Conservation (phyloP, 257 asterid species). For the Solanum corneliomulleri region DNA sequence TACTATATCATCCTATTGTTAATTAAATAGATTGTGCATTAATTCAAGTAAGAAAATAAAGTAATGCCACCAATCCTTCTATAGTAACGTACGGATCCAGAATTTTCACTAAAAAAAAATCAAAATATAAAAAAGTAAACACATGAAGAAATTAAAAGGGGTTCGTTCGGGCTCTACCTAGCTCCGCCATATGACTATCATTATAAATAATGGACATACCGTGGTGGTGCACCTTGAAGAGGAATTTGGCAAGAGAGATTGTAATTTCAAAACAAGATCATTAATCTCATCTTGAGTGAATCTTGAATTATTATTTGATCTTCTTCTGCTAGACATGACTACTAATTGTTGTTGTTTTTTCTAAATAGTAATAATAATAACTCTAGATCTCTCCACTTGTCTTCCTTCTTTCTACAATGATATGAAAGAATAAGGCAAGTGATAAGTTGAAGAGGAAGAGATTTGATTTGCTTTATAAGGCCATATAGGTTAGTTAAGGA, state of each 20-base stretch:
- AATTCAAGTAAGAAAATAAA: neutral
- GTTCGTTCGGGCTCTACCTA: neutral
- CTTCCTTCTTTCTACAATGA: neutral
- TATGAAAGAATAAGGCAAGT: neutral
- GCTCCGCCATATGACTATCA: neutral
- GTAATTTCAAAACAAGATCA: conserved; percentile 43
- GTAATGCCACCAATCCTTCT: neutral
- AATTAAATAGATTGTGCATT: neutral
- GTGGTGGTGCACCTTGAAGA: conserved; percentile 24
- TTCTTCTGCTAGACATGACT: conserved; percentile 42
- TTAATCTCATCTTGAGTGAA: conserved; percentile 41
- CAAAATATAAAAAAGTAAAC: neutral
- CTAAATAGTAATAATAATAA: neutral
- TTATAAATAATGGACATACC: conserved; percentile 15
- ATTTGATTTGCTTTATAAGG: neutral
- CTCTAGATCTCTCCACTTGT: neutral
- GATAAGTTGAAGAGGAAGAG: conserved; percentile 8
- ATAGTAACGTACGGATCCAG: no score
- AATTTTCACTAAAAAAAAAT: no score
- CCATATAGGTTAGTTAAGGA: neutral
- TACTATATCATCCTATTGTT: no score
- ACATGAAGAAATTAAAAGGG: no score
- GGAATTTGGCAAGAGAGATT: conserved; percentile 38
- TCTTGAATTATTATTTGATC: conserved; percentile 17
- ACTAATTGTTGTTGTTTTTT: neutral